A percentile compares a stretch with the other conserved stretches of the same genome.
Evolutionary conservation across 176 grass and related monocot species (phyloP).

Genomic region (Triticum timopheevii): DNA sequence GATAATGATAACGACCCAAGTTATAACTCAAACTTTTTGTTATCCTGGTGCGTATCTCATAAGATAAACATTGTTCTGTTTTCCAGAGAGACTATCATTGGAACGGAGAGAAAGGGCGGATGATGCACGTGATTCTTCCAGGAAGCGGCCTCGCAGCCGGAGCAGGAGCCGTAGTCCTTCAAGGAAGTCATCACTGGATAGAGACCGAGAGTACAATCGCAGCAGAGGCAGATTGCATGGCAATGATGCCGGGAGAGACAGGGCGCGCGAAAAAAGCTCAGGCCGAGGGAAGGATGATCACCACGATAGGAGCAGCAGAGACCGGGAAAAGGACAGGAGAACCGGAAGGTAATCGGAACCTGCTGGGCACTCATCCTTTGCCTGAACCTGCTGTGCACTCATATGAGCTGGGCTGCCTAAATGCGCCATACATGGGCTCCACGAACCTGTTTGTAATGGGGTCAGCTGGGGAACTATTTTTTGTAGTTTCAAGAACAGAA

Average conservation of each 20-base stretch:
- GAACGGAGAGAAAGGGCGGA: conserved; percentile 68
- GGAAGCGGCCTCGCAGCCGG: conserved; percentile 56
- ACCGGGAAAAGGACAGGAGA: conserved; percentile 72
- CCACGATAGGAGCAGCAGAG: conserved; percentile 53
- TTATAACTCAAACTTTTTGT: background rate
- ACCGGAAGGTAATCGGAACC: conserved; percentile 46
- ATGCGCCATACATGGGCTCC: background rate
- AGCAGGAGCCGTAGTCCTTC: conserved; percentile 77
- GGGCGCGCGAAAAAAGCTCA: conserved; percentile 60
- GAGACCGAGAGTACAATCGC: conserved; percentile 54
- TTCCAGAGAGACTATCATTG: conserved; percentile 53
- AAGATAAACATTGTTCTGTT: background rate
- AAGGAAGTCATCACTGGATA: conserved; percentile 61
- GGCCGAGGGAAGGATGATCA: conserved; percentile 70
- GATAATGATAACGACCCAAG: background rate
- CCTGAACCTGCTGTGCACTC: background rate
- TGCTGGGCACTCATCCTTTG: background rate
- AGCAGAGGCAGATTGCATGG: conserved; percentile 54
- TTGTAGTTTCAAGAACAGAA: conserved; percentile 8
- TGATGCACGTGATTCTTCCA: conserved; percentile 50
- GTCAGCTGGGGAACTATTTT: background rate
- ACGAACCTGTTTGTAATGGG: background rate
- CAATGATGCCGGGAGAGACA: conserved; percentile 52
- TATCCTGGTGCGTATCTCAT: background rate
- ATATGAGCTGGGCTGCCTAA: background rate